Base-by-base conservation (phyloP, 225 moss, liverwort and hornwort species). In the Physcomitrium patens region DNA sequence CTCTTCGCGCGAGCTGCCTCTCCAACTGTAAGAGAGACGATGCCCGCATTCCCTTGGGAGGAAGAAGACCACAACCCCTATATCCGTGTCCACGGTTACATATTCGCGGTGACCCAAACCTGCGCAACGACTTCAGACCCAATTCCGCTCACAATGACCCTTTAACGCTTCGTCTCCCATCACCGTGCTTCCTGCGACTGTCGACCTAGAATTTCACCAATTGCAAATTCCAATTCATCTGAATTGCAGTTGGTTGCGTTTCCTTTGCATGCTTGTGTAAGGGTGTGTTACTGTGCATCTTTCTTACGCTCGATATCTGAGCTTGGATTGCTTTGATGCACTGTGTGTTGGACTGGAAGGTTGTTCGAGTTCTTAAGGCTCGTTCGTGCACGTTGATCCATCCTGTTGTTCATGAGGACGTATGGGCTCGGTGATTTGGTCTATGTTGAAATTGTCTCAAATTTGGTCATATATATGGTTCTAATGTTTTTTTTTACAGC, bases 401-500 rank as follows among this genome's bases (percentile, higher is more conserved):
- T 50, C 56, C 19, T 13, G 23, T 68, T 28, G 58, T 9, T 54
- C 9, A 44, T 60, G 61, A 67, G 56, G 46, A 15, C 18, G 12
- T 8, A 18, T 75, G 26, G 41, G 54, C 9, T 24, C 3, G 17
- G 5, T 46, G n/a, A 24, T 23, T 10, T 68, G 50, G 68, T 37
- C 52, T 68, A 31, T 52, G 31, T 31, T 52, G 69, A 69, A 42
- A 49, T 27, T 45, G 24, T 24, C 70, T 45, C 26, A 70, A 58
- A 46, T 70, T 70, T 58, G 37, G 8, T 48, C 28, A 51, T 27
- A 27, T 42, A 12, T 11, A 7, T 70, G 58, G 3, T 70, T 58
- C 24, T 7, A 17, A 46, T 59, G 26, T 24, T 46, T 11, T 16
- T 24, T 46, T 11, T 16, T 5, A 46, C 24, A 58, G 24, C 17